Evolutionary conservation across 2,329 filamentous ascomycete species (phyloP).

Genomic region (Xylaria digitata): DNA sequence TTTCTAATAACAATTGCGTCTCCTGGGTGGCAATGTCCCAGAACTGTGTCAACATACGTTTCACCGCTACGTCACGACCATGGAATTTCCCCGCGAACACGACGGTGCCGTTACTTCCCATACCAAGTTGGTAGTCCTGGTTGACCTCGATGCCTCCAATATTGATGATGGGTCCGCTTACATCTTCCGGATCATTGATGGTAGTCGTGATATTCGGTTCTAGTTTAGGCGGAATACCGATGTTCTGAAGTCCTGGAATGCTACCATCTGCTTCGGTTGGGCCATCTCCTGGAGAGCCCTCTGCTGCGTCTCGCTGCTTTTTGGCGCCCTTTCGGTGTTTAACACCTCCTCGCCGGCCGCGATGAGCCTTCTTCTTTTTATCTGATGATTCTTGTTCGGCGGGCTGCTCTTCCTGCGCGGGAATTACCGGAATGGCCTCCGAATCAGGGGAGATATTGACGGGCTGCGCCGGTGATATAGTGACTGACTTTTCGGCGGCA

Average conservation of each 20-base stretch:
- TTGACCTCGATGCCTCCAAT: conserved; percentile 74
- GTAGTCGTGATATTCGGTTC: conserved; percentile 72
- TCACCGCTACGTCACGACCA: conserved; percentile 91
- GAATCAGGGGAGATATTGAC: conserved; percentile 39
- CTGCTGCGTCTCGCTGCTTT: conserved; percentile 63
- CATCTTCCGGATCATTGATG: conserved; percentile 67
- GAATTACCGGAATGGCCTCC: conserved; percentile 30
- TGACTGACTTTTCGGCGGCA: conserved; percentile 16
- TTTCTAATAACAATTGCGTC: conserved; percentile 88
- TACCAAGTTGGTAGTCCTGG: conserved; percentile 71
- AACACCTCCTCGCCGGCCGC: conserved; percentile 77
- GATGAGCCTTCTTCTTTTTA: conserved; percentile 74
- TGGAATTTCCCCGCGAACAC: conserved; percentile 97
- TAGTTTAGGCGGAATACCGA: conserved; percentile 64
- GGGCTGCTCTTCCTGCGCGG: conserved; percentile 44
- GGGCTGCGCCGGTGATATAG: conserved; percentile 36
- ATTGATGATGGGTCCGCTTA: conserved; percentile 68
- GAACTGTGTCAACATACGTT: conserved; percentile 95
- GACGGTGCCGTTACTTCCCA: conserved; percentile 95
- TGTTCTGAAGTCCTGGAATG: conserved; percentile 72
- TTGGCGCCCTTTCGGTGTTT: conserved; percentile 73
- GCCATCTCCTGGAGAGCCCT: conserved; percentile 61
- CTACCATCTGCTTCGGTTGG: conserved; percentile 53
- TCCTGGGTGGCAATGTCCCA: conserved; percentile 96
- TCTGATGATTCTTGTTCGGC: conserved; percentile 52